These are phyloP conservation scores for Periconia sp. DNA, from an alignment of 2,329 filamentous ascomycete species.

Conservation along the genomic window DNA sequence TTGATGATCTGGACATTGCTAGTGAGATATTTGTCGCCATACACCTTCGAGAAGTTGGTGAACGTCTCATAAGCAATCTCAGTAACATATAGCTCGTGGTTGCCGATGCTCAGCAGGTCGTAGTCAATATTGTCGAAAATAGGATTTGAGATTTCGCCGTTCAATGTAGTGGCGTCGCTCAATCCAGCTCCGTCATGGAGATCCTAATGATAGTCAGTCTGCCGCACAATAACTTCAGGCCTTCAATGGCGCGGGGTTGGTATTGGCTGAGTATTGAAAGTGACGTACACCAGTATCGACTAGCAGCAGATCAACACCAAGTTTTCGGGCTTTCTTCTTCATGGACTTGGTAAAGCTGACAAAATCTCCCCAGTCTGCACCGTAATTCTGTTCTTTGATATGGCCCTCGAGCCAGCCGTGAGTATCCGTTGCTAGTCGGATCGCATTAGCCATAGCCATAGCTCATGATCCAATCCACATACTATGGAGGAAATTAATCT, in stretches of 20 bases:
- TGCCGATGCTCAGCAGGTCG: conserved; percentile 62
- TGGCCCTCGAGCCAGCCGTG: conserved; percentile 68
- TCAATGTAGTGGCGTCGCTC: conserved; percentile 64
- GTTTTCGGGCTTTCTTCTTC: conserved; percentile 62
- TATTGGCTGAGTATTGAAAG: conserved; percentile 4
- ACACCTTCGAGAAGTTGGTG: conserved; percentile 64
- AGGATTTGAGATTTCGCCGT: conserved; percentile 61
- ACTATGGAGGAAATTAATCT: conserved; percentile 72
- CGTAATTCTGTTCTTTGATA: conserved; percentile 67
- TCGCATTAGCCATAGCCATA: too few species aligned
- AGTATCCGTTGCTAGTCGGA: conserved; percentile 67
- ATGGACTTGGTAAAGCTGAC: conserved; percentile 66
- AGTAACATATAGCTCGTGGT: conserved; percentile 70
- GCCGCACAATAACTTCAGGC: too few species aligned
- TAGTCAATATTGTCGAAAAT: conserved; percentile 62
- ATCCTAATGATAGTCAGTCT: too few species aligned
- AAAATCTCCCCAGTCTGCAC: conserved; percentile 71
- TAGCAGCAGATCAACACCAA: conserved; percentile 66
- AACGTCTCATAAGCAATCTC: conserved; percentile 68
- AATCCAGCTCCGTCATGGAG: conserved; percentile 71
- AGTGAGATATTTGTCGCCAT: conserved; percentile 60
- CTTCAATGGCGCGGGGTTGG: too few species aligned
- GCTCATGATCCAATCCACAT: too few species aligned
- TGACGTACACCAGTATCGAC: conserved; percentile 61
- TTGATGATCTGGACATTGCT: conserved; percentile 60